Evolutionary conservation across 192 early-diverging fungal genomes (phyloP).

Genomic region (Backusella macrospora): DNA sequence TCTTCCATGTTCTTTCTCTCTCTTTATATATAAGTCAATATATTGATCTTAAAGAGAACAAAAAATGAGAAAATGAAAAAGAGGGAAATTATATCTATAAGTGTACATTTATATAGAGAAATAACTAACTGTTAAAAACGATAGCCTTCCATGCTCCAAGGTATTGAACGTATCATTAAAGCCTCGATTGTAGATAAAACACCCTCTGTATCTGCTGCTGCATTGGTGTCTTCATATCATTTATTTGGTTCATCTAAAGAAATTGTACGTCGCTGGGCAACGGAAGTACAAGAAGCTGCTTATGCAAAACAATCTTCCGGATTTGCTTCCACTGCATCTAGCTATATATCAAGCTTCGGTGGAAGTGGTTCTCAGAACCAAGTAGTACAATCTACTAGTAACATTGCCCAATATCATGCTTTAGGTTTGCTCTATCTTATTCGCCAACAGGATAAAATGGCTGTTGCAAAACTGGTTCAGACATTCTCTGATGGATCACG

Average conservation of each 20-base stretch:
- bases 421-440: constrained; percentile 94
- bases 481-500: constrained; percentile 66
- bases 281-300: constrained; percentile 95
- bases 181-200: constrained; percentile 96
- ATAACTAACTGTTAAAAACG: neutral
- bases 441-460: constrained; percentile 97
- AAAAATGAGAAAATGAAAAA: neutral
- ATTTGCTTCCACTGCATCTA: constrained; percentile 48
- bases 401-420: constrained; percentile 97
- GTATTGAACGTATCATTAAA: constrained; percentile 96
- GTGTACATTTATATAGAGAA: neutral
- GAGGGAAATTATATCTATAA: neutral
- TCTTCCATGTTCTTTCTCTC: neutral
- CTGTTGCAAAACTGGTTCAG: constrained; percentile 95
- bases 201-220: constrained; percentile 85
- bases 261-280: constrained; percentile 94
- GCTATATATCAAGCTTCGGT: constrained; percentile 57
- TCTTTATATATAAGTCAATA: neutral
- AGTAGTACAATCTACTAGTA: constrained; percentile 67
- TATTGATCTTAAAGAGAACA: neutral
- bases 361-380: constrained; percentile 44
- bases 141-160: constrained; percentile 90
- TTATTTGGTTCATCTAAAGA: constrained; percentile 85
- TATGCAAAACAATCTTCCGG: constrained; percentile 72
- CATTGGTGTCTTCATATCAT: constrained; percentile 90